Conservation (phyloP, 306 rosid species). For the Sechiopsis laciniata region DNA sequence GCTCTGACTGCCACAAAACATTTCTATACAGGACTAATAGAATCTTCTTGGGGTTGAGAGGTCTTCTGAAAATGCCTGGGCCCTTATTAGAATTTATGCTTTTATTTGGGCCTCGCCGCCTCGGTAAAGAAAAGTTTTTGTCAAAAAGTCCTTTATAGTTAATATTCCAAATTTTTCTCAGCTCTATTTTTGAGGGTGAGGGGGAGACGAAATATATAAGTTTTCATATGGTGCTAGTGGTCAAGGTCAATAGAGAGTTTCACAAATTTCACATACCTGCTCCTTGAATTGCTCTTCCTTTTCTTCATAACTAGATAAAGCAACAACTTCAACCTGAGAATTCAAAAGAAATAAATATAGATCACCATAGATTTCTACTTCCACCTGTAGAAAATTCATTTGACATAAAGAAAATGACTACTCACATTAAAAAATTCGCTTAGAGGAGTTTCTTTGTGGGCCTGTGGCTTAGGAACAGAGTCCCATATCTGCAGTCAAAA, state of each 20-base stretch:
- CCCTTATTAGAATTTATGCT: too few relatives aligned
- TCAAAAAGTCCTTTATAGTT: too few relatives aligned
- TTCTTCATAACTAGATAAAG: slow-evolving; percentile 95
- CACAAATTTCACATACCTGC: slow-evolving; percentile 49
- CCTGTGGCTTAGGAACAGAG: slow-evolving; percentile 90
- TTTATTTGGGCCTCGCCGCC: too few relatives aligned
- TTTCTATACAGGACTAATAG: neutral
- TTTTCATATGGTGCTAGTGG: neutral
- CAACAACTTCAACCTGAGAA: slow-evolving; percentile 87
- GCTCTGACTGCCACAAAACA: neutral
- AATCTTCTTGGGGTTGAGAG: neutral
- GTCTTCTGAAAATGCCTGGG: too few relatives aligned
- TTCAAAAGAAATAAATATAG: neutral
- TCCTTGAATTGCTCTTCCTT: slow-evolving; percentile 91
- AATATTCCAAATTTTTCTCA: neutral
- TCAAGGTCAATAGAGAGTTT: neutral
- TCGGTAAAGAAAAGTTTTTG: too few relatives aligned
- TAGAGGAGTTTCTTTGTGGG: slow-evolving; percentile 81
- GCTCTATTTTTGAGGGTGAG: neutral
- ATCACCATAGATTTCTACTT: neutral
- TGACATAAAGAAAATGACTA: slow-evolving; percentile 20
- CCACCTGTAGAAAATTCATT: neutral
- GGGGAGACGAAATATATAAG: neutral
- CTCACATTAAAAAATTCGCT: slow-evolving; percentile 90
- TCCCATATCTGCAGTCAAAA: slow-evolving; percentile 79